phyloP scores from a whole-genome alignment of 2,329 filamentous ascomycete species.

The Leptographium radiaticola region DNA sequence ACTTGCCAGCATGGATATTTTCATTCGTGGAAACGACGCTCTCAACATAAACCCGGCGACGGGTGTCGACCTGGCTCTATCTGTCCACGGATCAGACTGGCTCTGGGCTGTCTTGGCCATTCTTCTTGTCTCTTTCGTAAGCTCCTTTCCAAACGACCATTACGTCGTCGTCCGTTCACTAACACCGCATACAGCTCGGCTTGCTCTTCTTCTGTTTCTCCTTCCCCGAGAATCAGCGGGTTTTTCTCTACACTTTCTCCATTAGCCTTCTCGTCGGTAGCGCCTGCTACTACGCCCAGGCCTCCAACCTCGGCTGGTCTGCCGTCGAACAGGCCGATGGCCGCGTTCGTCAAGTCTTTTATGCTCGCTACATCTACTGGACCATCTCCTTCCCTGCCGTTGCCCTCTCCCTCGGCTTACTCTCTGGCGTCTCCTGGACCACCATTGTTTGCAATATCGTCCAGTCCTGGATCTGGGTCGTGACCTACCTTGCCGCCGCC shows the following conservation, averaged over 20 bases:
- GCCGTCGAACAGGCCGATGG: slow-evolving; percentile 21
- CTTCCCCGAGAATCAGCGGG: slow-evolving; percentile 32
- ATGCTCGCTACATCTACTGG: slow-evolving; percentile 42
- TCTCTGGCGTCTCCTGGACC: slow-evolving; percentile 39
- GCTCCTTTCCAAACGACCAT: slow-evolving; percentile 4
- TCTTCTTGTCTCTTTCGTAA: slow-evolving; percentile 31
- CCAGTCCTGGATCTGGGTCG: slow-evolving; percentile 37
- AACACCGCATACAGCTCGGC: slow-evolving; percentile 20
- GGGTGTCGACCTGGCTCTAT: slow-evolving; percentile 23
- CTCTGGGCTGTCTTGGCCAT: slow-evolving; percentile 40
- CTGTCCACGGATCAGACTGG: slow-evolving; percentile 38
- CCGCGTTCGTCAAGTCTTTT: slow-evolving; percentile 37
- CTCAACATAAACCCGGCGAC: slow-evolving; percentile 31
- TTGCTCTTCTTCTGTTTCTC: slow-evolving; percentile 27
- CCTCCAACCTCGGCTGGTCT: slow-evolving; percentile 34
- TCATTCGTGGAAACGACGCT: slow-evolving; percentile 27
- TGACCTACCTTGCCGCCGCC: slow-evolving; percentile 35
- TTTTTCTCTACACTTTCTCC: slow-evolving; percentile 44
- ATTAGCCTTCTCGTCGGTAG: slow-evolving; percentile 34
- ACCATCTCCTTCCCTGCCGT: slow-evolving; percentile 34
- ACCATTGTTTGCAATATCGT: slow-evolving; percentile 38
- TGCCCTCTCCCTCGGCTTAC: slow-evolving; percentile 32
- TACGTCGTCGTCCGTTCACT: slow-evolving; percentile 1
- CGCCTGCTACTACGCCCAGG: slow-evolving; percentile 38
- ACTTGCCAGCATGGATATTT: too few species aligned